Conservation (phyloP, 2,329 filamentous ascomycete species). For the Aspergillus amoenus region DNA sequence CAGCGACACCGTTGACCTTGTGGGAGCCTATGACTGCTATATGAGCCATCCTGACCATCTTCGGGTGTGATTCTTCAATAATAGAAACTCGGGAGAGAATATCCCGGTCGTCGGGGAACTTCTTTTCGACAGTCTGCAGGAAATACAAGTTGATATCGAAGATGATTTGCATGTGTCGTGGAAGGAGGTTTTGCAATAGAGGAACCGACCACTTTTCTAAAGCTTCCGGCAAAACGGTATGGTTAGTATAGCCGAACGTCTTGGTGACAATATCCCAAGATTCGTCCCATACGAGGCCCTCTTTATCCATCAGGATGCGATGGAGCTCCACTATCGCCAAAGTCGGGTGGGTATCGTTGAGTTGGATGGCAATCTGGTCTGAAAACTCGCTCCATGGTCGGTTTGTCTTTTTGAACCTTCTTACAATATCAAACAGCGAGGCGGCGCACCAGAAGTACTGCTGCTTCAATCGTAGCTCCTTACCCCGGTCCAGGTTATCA, state of each 20-base stretch:
- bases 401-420: slow-evolving; percentile 96
- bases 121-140: slow-evolving; percentile 84
- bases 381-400: slow-evolving; percentile 88
- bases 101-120: slow-evolving; percentile 85
- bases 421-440: slow-evolving; percentile 92
- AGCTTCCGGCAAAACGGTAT: slow-evolving; percentile 94
- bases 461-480: slow-evolving; percentile 96
- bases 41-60: slow-evolving; percentile 98
- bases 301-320: slow-evolving; percentile 83
- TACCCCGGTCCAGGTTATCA: slow-evolving; percentile 92
- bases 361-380: slow-evolving; percentile 92
- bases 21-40: slow-evolving; percentile 95
- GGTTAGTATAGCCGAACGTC: slow-evolving; percentile 96
- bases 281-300: slow-evolving; percentile 89
- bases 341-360: slow-evolving; percentile 97
- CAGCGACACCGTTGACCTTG: slow-evolving; percentile 98
- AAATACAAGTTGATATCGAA: slow-evolving; percentile 98
- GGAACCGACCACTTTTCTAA: slow-evolving; percentile 98
- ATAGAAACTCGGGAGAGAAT: slow-evolving; percentile 87
- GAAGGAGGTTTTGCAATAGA: slow-evolving; percentile 86
- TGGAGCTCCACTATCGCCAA: slow-evolving; percentile 94
- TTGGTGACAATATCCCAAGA: slow-evolving; percentile 79
- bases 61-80: slow-evolving; percentile 93
- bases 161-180: slow-evolving; percentile 93
- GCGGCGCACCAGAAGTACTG: slow-evolving; percentile 99